Conservation (phyloP, 1,139 yeast species). For the Groenewaldozyma sp. region DNA sequence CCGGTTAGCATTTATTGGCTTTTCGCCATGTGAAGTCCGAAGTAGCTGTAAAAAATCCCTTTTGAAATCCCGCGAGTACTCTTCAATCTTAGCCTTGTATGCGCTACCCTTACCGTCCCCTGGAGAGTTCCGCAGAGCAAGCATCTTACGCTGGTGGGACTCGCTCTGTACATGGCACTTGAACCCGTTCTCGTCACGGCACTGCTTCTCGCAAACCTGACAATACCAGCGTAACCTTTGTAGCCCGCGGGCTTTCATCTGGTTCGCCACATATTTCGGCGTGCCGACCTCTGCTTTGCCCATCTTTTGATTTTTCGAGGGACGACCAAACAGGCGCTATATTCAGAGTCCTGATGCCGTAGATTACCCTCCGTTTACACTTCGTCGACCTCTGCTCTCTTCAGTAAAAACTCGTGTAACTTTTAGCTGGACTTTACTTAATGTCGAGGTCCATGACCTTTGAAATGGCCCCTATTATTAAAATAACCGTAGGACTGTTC, state of each 20-base stretch:
- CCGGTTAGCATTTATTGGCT: conserved; percentile 66
- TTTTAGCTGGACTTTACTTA: no score
- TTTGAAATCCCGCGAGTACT: conserved; percentile 53
- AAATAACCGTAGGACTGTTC: no score
- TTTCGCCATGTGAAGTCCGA: conserved; percentile 69
- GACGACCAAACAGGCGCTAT: no score
- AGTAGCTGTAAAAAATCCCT: conserved; percentile 57
- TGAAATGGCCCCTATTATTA: no score
- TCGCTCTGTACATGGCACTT: conserved; percentile 77
- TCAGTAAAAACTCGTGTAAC: no score
- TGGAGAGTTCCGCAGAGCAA: conserved; percentile 17
- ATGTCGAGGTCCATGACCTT: no score
- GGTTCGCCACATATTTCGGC: conserved; percentile 73
- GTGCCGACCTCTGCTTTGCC: conserved; percentile 65
- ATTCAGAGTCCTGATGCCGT: no score
- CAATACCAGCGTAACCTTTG: conserved; percentile 84
- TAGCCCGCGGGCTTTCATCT: conserved; percentile 73
- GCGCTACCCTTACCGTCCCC: conserved; percentile 15
- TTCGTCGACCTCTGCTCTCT: no score
- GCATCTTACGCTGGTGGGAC: conserved; percentile 55
- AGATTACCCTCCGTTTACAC: no score
- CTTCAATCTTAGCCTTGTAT: conserved; percentile 42
- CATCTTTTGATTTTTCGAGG: conserved; percentile 36
- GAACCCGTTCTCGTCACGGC: conserved; percentile 93
- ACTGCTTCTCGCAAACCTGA: conserved; percentile 86